phyloP scores from a whole-genome alignment of 129 eudicot genomes.

The Calendula officinalis region DNA sequence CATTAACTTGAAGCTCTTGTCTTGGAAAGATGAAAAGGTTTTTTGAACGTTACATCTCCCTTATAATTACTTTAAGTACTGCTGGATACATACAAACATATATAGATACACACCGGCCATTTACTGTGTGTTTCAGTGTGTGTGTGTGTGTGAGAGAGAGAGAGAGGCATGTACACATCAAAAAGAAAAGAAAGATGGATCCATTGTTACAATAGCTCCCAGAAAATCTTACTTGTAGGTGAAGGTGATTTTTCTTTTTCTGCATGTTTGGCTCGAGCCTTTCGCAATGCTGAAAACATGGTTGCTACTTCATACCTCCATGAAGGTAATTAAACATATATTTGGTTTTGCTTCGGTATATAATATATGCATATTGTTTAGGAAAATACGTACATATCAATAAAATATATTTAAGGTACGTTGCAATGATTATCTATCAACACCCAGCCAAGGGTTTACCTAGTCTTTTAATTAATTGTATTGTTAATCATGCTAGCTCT shows the following conservation, averaged over 20 bases:
- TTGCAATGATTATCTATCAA: too few species aligned
- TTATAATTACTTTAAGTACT: too few species aligned
- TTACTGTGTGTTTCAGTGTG: not conserved
- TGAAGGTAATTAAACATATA: conserved; percentile 13
- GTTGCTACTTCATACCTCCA: conserved; percentile 30
- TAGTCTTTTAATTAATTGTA: not conserved
- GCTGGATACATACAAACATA: not conserved
- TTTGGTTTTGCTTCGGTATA: not conserved
- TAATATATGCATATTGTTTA: not conserved
- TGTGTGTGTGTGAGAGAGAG: conserved; percentile 1
- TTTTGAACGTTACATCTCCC: not conserved
- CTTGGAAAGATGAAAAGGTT: not conserved
- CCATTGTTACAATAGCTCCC: conserved; percentile 29
- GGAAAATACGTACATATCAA: too few species aligned
- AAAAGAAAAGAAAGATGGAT: conserved; percentile 15
- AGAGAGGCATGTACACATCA: conserved; percentile 9
- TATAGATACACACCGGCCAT: not conserved
- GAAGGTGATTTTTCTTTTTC: conserved; percentile 41
- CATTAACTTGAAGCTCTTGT: not conserved
- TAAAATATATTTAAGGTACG: too few species aligned
- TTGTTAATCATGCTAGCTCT: not conserved
- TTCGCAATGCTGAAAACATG: conserved; percentile 25
- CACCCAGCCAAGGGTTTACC: too few species aligned
- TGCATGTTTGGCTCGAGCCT: conserved; percentile 21
- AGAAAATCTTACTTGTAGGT: conserved; percentile 36